A percentile compares a stretch with the other conserved stretches of the same genome.
Evolutionary conservation across 306 rosid genomes (phyloP).

Genomic region (Pueraria montana): DNA sequence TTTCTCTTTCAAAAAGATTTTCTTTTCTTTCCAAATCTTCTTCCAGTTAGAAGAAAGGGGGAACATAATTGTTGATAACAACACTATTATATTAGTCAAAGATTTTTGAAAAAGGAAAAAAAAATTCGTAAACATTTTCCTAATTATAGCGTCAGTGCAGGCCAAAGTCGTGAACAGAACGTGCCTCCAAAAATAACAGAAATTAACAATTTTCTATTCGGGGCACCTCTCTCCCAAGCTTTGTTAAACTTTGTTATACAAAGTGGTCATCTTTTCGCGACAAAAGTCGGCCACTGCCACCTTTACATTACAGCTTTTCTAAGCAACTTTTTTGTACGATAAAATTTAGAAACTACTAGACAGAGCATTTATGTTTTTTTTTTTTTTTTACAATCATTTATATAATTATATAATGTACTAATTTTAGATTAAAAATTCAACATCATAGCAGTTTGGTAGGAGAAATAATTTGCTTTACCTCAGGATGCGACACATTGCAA

Average conservation of each 20-base stretch:
- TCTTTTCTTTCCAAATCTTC: background rate
- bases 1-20: constrained; percentile 5
- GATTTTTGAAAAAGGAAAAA: background rate
- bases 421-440: background rate
- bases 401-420: background rate
- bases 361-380: background rate
- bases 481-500: background rate
- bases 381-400: background rate
- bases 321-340: constrained; percentile 14
- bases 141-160: background rate
- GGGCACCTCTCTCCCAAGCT: constrained; percentile 10
- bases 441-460: background rate
- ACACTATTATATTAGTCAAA: background rate
- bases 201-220: background rate
- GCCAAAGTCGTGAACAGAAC: constrained; percentile 13
- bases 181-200: constrained; percentile 16
- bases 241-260: background rate
- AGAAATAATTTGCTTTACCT: background rate
- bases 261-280: constrained; percentile 18
- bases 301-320: constrained; percentile 34
- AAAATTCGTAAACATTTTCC: background rate
- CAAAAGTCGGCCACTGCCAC: constrained; percentile 47
- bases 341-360: background rate
- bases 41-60: background rate
- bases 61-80: background rate